Base-by-base conservation (phyloP, 768 basidiomycete species). In the Rhizopogon vinicolor region DNA sequence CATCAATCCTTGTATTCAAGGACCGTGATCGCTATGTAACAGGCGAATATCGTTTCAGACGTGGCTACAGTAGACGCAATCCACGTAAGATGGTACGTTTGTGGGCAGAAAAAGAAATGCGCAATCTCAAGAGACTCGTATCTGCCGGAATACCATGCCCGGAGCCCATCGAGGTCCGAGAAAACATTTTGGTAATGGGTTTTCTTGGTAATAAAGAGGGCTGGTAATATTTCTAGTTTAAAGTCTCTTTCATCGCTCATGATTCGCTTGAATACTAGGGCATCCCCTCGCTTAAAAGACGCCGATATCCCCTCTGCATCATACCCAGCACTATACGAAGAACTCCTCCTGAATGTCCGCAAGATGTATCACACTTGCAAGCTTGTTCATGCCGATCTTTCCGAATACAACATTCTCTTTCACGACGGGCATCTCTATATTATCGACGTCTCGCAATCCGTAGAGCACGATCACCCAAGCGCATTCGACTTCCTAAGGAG, bases 51-150 rank as follows among this genome's bases (percentile, higher is more conserved):
- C 86, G 97, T n/a, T 98, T 98, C 75, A 80, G 92, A 46, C 82
- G 87, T 54, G 95, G 95, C 25, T 93, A 93, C 71, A 86, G 83
- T 64, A 86, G 87, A 55, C 85, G 81, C 58, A 99, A 98, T 67
- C 96, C 97, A 14, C 84, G 97, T 28, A 99, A 99, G 74, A 98
- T 99, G 96, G 95, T 99, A 18, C 82, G 93, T 14, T 72, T 98
- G 3, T 99, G 97, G 97, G 97, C 97, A 2, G 97, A 99, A 72
- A 99, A 99, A 74, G 97, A 99, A 71, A 89, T 98, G 88, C 85
- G 97, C 22, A 99, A 99, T 68, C 74, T 99, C 58, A 87, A 89
- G 66, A 82, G 97, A 33, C 73, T 99, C 44, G 78, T 82, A 8
- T 73, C 85, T n/a, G 91, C 91, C 18, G 94, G 91, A 0, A 83